These are phyloP conservation scores for Ogataea paradorogensis DNA, from an alignment of 805 yeast genomes.

Conservation along the genomic window DNA sequence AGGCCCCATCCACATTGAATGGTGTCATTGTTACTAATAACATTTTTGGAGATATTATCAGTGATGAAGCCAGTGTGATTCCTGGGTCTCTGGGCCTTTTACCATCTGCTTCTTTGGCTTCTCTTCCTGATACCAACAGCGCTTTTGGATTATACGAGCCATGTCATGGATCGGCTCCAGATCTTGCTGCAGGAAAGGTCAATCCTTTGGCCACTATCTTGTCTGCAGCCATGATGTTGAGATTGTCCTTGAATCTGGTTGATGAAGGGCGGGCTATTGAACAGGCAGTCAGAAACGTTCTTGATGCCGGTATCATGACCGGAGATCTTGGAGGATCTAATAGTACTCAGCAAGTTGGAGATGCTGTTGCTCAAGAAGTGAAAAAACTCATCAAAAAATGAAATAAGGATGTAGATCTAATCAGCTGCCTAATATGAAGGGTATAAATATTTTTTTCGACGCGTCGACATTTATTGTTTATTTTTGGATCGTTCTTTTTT, in stretches of 20 bases:
- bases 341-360: conserved; percentile 89
- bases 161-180: conserved; percentile 98
- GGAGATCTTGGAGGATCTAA: conserved; percentile 87
- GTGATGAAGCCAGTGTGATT: conserved; percentile 96
- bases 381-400: conserved; percentile 29
- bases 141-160: conserved; percentile 98
- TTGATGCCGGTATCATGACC: conserved; percentile 84
- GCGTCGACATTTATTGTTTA: conserved; percentile 10
- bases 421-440: background rate
- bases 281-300: conserved; percentile 76
- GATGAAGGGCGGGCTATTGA: conserved; percentile 88
- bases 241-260: conserved; percentile 77
- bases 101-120: conserved; percentile 94
- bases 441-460: conserved; percentile 7
- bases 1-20: conserved; percentile 85
- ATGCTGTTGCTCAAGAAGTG: conserved; percentile 80
- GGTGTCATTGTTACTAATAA: conserved; percentile 91
- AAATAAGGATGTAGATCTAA: background rate
- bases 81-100: conserved; percentile 96
- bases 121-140: conserved; percentile 90
- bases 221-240: conserved; percentile 96
- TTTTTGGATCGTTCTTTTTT: conserved; percentile 1
- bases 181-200: conserved; percentile 79
- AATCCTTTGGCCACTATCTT: conserved; percentile 94
- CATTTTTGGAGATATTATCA: conserved; percentile 98